Conservation (phyloP, 106 monocot genomes). For the Agapanthus africanus region DNA sequence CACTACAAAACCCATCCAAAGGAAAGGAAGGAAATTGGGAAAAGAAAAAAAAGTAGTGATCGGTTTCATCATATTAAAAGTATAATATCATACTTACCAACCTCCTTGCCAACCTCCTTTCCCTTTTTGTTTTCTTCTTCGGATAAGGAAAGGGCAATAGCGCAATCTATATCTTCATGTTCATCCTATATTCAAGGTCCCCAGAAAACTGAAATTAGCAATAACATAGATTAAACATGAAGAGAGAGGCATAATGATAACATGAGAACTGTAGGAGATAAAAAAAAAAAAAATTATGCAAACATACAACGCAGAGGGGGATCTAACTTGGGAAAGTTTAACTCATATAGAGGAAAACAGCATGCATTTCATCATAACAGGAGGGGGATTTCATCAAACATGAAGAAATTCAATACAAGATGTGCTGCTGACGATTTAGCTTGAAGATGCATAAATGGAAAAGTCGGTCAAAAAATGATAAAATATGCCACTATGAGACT, state of each 20-base stretch:
- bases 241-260: background rate
- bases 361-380: no score
- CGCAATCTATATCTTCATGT: constrained; percentile 73
- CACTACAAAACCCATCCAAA: background rate
- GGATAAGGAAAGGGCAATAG: constrained; percentile 77
- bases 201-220: constrained; percentile 7
- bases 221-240: background rate
- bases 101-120: no score
- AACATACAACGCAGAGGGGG: background rate
- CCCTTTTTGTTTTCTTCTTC: constrained; percentile 67
- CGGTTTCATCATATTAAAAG: background rate
- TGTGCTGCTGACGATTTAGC: no score
- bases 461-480: no score
- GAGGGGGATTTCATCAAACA: no score
- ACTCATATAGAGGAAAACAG: no score
- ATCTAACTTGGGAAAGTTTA: no score
- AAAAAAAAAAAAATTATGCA: background rate
- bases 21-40: background rate
- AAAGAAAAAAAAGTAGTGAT: background rate
- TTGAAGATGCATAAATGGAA: no score
- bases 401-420: no score
- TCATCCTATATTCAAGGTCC: constrained; percentile 33
- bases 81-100: constrained; percentile 31
- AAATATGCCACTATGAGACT: no score
- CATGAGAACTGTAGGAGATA: no score